A percentile compares a stretch with the other conserved stretches of the same genome.
Conservation (phyloP, 306 rosid genomes). For the Parietaria judaica region DNA sequence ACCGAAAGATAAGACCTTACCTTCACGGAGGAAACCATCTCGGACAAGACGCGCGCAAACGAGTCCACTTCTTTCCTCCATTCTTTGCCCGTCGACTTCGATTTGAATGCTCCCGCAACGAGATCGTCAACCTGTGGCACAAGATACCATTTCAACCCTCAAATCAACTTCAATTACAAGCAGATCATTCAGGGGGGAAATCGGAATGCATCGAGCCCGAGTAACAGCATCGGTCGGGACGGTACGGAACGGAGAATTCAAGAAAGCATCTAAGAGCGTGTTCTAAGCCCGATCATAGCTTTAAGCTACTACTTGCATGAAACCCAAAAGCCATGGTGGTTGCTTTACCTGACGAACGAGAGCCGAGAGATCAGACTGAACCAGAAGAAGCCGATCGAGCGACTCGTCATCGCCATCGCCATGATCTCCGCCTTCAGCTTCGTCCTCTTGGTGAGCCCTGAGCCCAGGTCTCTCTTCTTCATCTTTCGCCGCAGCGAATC, state of each 20-base stretch:
- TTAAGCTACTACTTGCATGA: neutral
- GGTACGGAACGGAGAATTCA: no score
- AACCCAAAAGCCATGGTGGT: neutral
- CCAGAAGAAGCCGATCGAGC: conserved; percentile 44
- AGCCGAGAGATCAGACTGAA: conserved; percentile 58
- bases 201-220: no score
- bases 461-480: neutral
- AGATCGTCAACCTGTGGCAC: conserved; percentile 68
- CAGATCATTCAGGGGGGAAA: no score
- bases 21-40: conserved; percentile 60
- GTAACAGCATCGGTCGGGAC: no score
- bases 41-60: conserved; percentile 51
- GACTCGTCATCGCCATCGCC: conserved; percentile 18
- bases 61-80: conserved; percentile 50
- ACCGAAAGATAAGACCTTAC: conserved; percentile 28
- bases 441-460: conserved; percentile 7
- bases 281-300: no score
- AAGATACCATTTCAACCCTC: conserved; percentile 3
- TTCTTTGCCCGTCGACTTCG: conserved; percentile 29
- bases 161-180: no score
- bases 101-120: conserved; percentile 50
- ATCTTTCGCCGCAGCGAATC: conserved; percentile 8
- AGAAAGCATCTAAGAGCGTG: no score
- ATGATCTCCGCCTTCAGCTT: conserved; percentile 2
- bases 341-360: conserved; percentile 47